Evolutionary conservation across 1,284 basidiomycete species (phyloP), one percentile per base, ranked within the genome.

Genomic region (Thelephora terrestris): DNA sequence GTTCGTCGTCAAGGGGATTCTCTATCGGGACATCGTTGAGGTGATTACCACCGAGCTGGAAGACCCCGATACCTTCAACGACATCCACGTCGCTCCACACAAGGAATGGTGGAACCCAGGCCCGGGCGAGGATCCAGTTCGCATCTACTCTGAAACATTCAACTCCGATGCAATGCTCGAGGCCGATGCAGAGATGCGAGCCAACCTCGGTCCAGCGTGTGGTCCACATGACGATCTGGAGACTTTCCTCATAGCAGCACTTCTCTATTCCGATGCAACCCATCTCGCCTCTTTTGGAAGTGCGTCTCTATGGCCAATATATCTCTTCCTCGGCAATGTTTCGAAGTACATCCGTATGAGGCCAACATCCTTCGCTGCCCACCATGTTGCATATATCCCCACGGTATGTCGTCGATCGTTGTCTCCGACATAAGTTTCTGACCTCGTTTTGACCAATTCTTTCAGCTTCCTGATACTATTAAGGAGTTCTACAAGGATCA

Each of bases 261-360:
- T 67, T 60, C 53, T 63, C 45, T 64, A 58, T 57, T 68, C 66
- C 0, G 64, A 68, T 47, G 49, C 58, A 0, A 69, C 65, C 0
- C 60, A 64, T 3, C 52, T 68, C 1, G 56, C 64, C 1, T 52
- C 52, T 10, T 68, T 68, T 47, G 65, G 67, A 0, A 47, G 53
- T 7, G 56, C 61, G 5, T 55, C 55, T 10, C 43, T 64, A 0
- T 69, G 66, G 64, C 68, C 65, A 0, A n/a, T 66, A 2, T 69
- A 68, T 43, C 24, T 66, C 0, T 63, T 53, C 17, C 60, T 68
- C 39, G 61, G 62, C 4, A 69, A 68, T 27, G 54, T 58, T 34
- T 62, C 63, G 0, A 69, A 69, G 48, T 68, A 63, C 18, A 43
- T 38, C 2, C 52, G 57, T 1, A 50, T 47, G 1, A 50, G 49